Base-by-base conservation (phyloP, 2,329 filamentous ascomycete genomes). In the Aciculosporium take region DNA sequence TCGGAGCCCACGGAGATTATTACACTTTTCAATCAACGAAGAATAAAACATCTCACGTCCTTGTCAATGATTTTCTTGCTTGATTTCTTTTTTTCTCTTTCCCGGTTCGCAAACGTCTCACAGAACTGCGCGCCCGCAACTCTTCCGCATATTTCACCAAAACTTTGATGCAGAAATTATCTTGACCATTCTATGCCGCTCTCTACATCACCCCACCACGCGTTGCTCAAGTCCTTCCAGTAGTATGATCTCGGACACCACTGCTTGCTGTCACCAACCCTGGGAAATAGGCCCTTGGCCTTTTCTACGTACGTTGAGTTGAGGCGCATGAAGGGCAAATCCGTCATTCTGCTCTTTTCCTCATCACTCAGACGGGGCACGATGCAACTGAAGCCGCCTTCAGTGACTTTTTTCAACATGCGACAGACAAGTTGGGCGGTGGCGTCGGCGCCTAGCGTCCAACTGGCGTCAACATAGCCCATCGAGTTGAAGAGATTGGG, bases 391-490 rank as follows among this genome's bases (percentile, higher is more conserved):
- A 21, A 34, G 5, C 39, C 35, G 18, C 25, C 29, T 9, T 10
- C 1, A 1, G 28, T 33, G 23, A 21, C 18, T 9, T n/a, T 23
- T 17, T 24, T 25, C 2, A 45, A 15, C n/a, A 45, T 23, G 21
- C 43, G 39, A 21, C 39, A 45, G 34, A 36, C 39, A 13, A 45
- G 39, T 20, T 45, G 43, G 7, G 43, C 39, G 10, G 39, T 41
- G 20, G 39, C 39, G 12, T 45, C 76, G 2, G 73, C 68, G 5
- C 75, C 76, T 0, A 79, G 66, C 0, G 78, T 82, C 78, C 78
- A 83, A 0, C 68, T 70, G 0, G 70, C 68, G 37, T 76, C 72
- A n/a, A 71, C 69, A 56, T 81, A 82, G 7, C 79, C 79, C 23
- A 77, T 62, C 33, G 79, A 63, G 41, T 74, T 62, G 2, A 66